A percentile compares a stretch with the other conserved stretches of the same genome.
phyloP scores from a whole-genome alignment of 495 filamentous ascomycete species.

The Cenococcum geophilum region DNA sequence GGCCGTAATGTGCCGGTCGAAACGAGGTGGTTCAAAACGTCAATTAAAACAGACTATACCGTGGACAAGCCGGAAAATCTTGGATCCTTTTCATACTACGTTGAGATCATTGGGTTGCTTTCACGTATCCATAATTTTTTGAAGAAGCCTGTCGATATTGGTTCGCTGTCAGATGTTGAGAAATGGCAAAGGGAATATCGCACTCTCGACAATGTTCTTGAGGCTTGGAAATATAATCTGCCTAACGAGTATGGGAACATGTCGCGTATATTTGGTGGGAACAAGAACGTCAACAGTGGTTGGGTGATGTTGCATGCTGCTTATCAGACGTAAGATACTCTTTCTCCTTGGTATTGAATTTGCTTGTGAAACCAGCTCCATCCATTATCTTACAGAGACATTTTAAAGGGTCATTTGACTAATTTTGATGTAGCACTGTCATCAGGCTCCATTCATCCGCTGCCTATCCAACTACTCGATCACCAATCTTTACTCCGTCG shows the following conservation, averaged over 20 bases:
- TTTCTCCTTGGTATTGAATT: no score
- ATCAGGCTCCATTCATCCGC: constrained; percentile 89
- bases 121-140: constrained; percentile 80
- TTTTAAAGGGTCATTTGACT: neutral
- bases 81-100: constrained; percentile 77
- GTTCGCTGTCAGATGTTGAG: constrained; percentile 73
- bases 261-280: constrained; percentile 61
- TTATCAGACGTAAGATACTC: constrained; percentile 56
- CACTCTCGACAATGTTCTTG: constrained; percentile 69
- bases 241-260: constrained; percentile 77
- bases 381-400: neutral
- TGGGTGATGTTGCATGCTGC: constrained; percentile 89
- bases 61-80: constrained; percentile 71
- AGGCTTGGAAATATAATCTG: constrained; percentile 75
- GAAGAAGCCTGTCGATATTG: constrained; percentile 82
- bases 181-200: constrained; percentile 83
- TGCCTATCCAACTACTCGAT: constrained; percentile 80
- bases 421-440: constrained; percentile 56
- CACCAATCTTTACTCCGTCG: constrained; percentile 78
- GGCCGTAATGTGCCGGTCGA: constrained; percentile 74
- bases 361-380: no score
- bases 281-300: constrained; percentile 63
- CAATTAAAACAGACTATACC: constrained; percentile 50
- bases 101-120: constrained; percentile 79
- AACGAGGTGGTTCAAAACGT: constrained; percentile 70